Conservation (phyloP, 2,329 filamentous ascomycete genomes). For the Neofusicoccum parvum region DNA sequence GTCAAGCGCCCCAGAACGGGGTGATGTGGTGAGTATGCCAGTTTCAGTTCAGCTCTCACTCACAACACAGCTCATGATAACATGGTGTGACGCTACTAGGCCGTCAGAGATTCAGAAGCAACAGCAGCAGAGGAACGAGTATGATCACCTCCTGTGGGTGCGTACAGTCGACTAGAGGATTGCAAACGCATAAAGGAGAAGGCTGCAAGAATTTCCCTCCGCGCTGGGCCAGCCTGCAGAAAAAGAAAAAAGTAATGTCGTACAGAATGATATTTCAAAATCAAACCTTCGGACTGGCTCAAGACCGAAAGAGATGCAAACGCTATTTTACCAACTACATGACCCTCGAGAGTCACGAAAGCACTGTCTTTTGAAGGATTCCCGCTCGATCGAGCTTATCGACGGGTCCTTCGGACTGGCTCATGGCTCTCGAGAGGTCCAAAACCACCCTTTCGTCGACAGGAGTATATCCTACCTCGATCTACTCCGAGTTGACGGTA, state of each 20-base stretch:
- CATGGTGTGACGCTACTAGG: neutral
- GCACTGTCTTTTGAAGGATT: too few relatives aligned
- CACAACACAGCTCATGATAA: neutral
- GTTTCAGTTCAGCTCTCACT: neutral
- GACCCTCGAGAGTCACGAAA: too few relatives aligned
- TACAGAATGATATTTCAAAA: too few relatives aligned
- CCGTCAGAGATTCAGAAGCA: neutral
- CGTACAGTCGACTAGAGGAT: neutral
- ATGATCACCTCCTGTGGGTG: neutral
- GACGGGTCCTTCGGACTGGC: too few relatives aligned
- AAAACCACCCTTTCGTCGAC: too few relatives aligned
- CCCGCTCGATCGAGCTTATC: too few relatives aligned
- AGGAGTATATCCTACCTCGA: too few relatives aligned
- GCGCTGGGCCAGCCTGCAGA: neutral
- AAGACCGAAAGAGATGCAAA: neutral
- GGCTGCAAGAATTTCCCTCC: too few relatives aligned
- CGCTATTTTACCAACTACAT: neutral
- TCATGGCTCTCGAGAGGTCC: too few relatives aligned
- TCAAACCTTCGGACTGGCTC: conserved; percentile 1
- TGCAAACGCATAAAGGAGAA: neutral
- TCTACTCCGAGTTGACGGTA: too few relatives aligned
- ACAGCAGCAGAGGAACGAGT: conserved; percentile 1
- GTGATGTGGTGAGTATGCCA: conserved; percentile 6
- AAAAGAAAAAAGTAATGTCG: neutral
- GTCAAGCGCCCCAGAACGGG: neutral